Evolutionary conservation across 2,329 filamentous ascomycete genomes (phyloP).

Genomic region (Colletotrichum sidae): DNA sequence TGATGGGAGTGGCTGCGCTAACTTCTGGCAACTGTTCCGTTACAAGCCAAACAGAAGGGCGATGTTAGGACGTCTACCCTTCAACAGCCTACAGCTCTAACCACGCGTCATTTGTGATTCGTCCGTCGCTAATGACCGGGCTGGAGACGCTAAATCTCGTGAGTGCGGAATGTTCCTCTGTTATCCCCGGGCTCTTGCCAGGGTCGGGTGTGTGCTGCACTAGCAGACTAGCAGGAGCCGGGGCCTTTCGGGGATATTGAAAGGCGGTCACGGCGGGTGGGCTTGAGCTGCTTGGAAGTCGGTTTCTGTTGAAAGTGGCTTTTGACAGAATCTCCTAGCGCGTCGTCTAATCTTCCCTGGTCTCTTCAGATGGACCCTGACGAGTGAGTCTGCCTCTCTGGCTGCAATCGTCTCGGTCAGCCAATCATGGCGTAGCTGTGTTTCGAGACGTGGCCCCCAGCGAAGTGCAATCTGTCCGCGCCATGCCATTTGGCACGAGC

Average conservation of each 20-base stretch:
- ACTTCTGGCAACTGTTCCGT: slow-evolving; percentile 26
- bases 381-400: slow-evolving; percentile 13
- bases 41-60: slow-evolving; percentile 24
- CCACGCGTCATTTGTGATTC: slow-evolving; percentile 13
- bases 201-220: not conserved
- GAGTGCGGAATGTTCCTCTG: slow-evolving; percentile 30
- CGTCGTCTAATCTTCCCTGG: slow-evolving; percentile 33
- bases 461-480: slow-evolving; percentile 12
- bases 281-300: slow-evolving; percentile 15
- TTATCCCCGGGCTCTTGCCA: slow-evolving; percentile 13
- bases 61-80: too few relatives aligned
- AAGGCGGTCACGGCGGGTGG: slow-evolving; percentile 28
- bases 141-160: slow-evolving; percentile 22
- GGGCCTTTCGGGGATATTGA: slow-evolving; percentile 25
- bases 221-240: slow-evolving; percentile 10
- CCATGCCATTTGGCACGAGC: slow-evolving; percentile 3
- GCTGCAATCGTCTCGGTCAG: slow-evolving; percentile 25
- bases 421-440: slow-evolving; percentile 23
- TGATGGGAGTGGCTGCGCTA: slow-evolving; percentile 38
- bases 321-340: slow-evolving; percentile 26
- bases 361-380: slow-evolving; percentile 31
- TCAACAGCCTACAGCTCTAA: slow-evolving; percentile 17
- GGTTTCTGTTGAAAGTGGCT: not conserved
- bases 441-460: slow-evolving; percentile 19
- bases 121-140: slow-evolving; percentile 10